Percentiles rank a stretch among this genome's conserved stretches.
These are phyloP conservation scores for Fusarium napiforme DNA, from an alignment of 2,329 filamentous ascomycete species.

Conservation along the genomic window DNA sequence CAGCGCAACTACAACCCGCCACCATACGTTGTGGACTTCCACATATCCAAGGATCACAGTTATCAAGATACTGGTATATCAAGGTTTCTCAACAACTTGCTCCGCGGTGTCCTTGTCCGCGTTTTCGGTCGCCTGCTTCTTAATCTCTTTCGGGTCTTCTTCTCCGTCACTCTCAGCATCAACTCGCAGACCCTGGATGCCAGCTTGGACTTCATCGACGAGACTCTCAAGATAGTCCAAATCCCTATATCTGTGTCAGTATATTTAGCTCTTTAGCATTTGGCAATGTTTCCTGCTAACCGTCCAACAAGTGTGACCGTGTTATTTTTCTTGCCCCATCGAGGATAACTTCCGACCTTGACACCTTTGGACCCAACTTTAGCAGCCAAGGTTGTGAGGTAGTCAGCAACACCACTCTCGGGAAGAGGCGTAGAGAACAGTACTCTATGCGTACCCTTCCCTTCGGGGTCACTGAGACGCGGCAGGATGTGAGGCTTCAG, in stretches of 20 bases:
- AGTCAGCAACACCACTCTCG: constrained; percentile 86
- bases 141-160: constrained; percentile 57
- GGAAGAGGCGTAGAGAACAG: constrained; percentile 87
- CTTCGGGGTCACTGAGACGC: constrained; percentile 81
- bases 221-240: constrained; percentile 81
- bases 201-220: constrained; percentile 79
- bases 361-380: constrained; percentile 80
- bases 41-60: not conserved
- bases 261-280: constrained; percentile 29
- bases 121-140: constrained; percentile 22
- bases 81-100: constrained; percentile 23
- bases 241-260: constrained; percentile 62
- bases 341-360: constrained; percentile 95
- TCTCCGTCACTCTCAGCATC: constrained; percentile 76
- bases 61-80: constrained; percentile 1
- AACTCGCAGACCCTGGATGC: constrained; percentile 79
- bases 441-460: constrained; percentile 81
- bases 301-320: constrained; percentile 86
- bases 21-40: not conserved
- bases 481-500: constrained; percentile 77
- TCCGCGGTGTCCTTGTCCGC: constrained; percentile 20
- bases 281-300: constrained; percentile 48
- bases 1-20: constrained; percentile 1
- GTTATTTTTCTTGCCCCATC: constrained; percentile 88
- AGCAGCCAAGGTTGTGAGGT: constrained; percentile 81